Percentiles rank a stretch among this genome's conserved stretches.
Evolutionary conservation across 2,329 filamentous ascomycete genomes (phyloP).

Genomic region (Aspergillus uvarum): DNA sequence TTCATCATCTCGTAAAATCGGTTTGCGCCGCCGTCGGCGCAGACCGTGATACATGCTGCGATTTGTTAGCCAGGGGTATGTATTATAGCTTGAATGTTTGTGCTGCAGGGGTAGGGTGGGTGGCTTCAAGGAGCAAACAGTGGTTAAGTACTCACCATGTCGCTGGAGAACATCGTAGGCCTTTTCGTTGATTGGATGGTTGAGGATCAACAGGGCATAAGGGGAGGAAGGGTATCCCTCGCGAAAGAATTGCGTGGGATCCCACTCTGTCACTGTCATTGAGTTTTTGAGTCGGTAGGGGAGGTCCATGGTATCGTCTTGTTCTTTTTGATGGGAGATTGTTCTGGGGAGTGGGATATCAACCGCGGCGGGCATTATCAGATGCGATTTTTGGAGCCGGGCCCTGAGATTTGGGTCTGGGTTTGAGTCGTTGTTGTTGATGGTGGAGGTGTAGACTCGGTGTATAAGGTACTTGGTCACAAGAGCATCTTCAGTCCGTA

Average conservation of each 20-base stretch:
- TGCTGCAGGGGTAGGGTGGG: too few species aligned
- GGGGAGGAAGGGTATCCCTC: slow-evolving; percentile 24
- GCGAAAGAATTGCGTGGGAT: slow-evolving; percentile 44
- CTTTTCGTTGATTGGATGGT: slow-evolving; percentile 57
- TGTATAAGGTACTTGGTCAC: not conserved
- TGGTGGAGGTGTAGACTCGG: not conserved
- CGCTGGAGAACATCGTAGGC: slow-evolving; percentile 40
- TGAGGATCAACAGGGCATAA: slow-evolving; percentile 59
- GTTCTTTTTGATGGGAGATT: not conserved
- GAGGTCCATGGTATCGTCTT: not conserved
- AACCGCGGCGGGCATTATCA: not conserved
- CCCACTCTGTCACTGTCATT: slow-evolving; percentile 40
- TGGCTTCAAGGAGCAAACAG: not conserved
- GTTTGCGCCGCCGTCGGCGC: slow-evolving; percentile 91
- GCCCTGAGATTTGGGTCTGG: not conserved
- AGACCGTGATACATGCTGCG: slow-evolving; percentile 66
- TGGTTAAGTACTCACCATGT: slow-evolving; percentile 28
- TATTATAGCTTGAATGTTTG: too few species aligned
- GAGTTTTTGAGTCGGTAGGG: not conserved
- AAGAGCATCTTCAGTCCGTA: not conserved
- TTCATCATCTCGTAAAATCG: slow-evolving; percentile 59
- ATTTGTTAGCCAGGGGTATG: not conserved
- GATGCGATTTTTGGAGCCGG: not conserved
- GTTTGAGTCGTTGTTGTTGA: not conserved
- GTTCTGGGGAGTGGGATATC: not conserved